Base-by-base conservation (phyloP, 139 green algal species). In the Ostreobium quekettii region DNA sequence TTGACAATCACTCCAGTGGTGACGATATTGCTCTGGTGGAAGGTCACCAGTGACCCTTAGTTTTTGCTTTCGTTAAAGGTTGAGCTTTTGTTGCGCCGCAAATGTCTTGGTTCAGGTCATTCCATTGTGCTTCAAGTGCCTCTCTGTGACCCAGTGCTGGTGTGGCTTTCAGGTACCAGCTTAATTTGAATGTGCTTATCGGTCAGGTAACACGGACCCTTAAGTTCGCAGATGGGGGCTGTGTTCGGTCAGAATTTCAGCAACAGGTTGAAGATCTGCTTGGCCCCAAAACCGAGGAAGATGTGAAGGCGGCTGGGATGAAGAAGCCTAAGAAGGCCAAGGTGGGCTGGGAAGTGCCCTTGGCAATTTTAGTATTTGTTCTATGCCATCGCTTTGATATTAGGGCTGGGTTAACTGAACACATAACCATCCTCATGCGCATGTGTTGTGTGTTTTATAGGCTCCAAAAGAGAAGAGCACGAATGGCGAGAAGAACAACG, bases 201-300 rank as follows among this genome's bases (percentile, higher is more conserved):
- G 82, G 80, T 24, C 63, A 78, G 46, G 65, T 92, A 3, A 83
- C 77, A 3, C 74, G 71, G 33, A 57, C 57, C 19, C 70, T 95
- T 62, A 92, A 91, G 67, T 95, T 88, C 86, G 90, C 87, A 11
- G 90, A 96, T 62, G 85, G 82, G 1, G 71, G 60, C 0, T 64
- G 70, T 2, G 71, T 91, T 0, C 81, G 84, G 47, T 60, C 70
- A 0, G 80, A 64, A 24, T 70, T 76, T 29, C 15, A 48, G 3
- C 58, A 71, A 53, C 28, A 57, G 58, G 71, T 95, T 15, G 76
- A 74, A 59, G 78, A 75, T 1, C 63, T 96, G 53, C 80, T 96
- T 70, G 90, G 90, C 0, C 87, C 85, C 36, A 95, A 93, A 74
- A 96, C 86, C 0, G 89, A 93, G 62, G 89, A 71, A 5, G 90